Base-by-base conservation (phyloP, 2,329 filamentous ascomycete genomes). In the Diaporthe vexans region DNA sequence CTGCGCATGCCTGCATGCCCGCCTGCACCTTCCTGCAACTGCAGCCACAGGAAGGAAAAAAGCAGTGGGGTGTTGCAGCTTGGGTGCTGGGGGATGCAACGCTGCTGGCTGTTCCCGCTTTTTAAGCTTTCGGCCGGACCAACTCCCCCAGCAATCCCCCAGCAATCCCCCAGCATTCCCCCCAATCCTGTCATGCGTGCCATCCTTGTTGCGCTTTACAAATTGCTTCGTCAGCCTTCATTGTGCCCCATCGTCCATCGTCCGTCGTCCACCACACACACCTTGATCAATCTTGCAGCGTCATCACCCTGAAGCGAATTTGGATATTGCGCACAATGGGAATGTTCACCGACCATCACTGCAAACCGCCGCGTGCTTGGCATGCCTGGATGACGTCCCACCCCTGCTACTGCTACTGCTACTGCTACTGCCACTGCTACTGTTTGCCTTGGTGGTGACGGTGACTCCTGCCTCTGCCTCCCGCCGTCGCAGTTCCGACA, bases 121-220 rank as follows among this genome's bases (percentile, higher is more conserved):
- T 74, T 74, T 74, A 74, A 63, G 57, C 72, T 74, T 59, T 35
- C 46, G 65, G 54, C 43, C 58, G 69, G 40, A 40, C 46, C 56
- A 51, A 54, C 63, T 68, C 46, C 29, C 19, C 46, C 46, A 48
- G 19, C 46, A 48, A 21, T 7, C 19, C 46, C 29, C 29, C 29
- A 29, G 29, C 29, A 29, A 33, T 68, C 46, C 29, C 19, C 46
- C 46, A 48, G 19, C 46, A 48, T 9, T 21, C 19, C 46, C 48
- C 63, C 48, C 63, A 68, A 40, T 68, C 63, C 48, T 54, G 48
- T 68, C 63, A 68, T 68, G 63, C 63, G 48, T 54, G 46, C 63
- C 63, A 68, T 68, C 33, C 21, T 48, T 35, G 46, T 17, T 29
- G 48, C 5, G 1, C 63, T 37, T 68, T 35, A 68, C 63, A 40